Conservation (phyloP, 129 eudicot species). For the Erigeron canadensis region DNA sequence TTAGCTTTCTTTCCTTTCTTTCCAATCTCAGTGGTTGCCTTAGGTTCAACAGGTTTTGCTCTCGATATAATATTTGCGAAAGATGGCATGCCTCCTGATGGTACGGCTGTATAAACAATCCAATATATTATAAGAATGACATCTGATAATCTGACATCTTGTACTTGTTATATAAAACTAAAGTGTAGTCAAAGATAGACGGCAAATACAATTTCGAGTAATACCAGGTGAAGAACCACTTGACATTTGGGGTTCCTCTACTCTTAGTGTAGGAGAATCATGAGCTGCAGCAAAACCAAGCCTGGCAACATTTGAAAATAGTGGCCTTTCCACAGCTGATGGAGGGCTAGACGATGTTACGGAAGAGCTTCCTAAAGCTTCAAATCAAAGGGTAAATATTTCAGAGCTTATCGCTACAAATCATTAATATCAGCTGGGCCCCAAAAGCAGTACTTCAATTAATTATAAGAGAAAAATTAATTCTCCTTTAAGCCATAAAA, state of each 20-base stretch:
- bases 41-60: slow-evolving; percentile 57
- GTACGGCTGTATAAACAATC: slow-evolving; percentile 27
- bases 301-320: slow-evolving; percentile 85
- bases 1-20: slow-evolving; percentile 81
- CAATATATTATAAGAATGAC: background rate
- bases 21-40: slow-evolving; percentile 46
- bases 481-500: too few species aligned
- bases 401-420: background rate
- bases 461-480: too few species aligned
- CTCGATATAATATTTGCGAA: slow-evolving; percentile 77
- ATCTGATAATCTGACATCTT: background rate
- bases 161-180: background rate
- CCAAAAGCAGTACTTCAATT: background rate
- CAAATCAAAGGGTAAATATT: background rate
- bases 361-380: slow-evolving; percentile 76
- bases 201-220: background rate
- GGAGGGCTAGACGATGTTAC: slow-evolving; percentile 71
- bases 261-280: slow-evolving; percentile 64
- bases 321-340: slow-evolving; percentile 49
- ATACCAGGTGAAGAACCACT: slow-evolving; percentile 49
- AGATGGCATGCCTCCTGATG: slow-evolving; percentile 39
- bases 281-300: slow-evolving; percentile 91
- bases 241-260: slow-evolving; percentile 37
- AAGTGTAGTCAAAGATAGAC: background rate
- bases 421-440: background rate